These are phyloP conservation scores for Boletus semigastroideus DNA, from an alignment of 1,284 basidiomycete species.

Conservation along the genomic window DNA sequence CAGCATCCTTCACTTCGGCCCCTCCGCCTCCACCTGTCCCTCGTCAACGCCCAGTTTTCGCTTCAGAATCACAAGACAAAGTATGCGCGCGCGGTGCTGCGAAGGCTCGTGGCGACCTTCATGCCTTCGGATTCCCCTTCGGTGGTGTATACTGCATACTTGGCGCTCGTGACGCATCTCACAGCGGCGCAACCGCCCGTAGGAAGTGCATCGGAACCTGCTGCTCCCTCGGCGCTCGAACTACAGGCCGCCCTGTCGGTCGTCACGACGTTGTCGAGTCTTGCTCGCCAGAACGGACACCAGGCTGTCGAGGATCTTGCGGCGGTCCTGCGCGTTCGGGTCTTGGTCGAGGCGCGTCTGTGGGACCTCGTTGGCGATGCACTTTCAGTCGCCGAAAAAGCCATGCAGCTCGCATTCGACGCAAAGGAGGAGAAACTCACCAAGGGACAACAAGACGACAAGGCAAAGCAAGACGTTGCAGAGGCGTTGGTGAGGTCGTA, in stretches of 20 bases:
- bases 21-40: conserved; percentile 55
- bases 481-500: conserved; percentile 27
- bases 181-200: conserved; percentile 22
- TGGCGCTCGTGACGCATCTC: conserved; percentile 51
- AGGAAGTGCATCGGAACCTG: conserved; percentile 3
- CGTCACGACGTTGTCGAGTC: conserved; percentile 42
- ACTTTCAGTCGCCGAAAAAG: conserved; percentile 44
- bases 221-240: conserved; percentile 14
- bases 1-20: conserved; percentile 62
- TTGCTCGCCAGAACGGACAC: conserved; percentile 44
- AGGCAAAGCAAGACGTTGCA: conserved; percentile 15
- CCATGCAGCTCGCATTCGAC: conserved; percentile 42
- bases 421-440: conserved; percentile 1
- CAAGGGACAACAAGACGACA: conserved; percentile 11
- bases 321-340: conserved; percentile 49
- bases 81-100: conserved; percentile 54
- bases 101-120: conserved; percentile 52
- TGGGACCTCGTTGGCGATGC: conserved; percentile 52
- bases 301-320: conserved; percentile 45
- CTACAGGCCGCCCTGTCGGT: conserved; percentile 41
- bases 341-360: conserved; percentile 49
- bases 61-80: conserved; percentile 48
- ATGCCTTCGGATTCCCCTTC: conserved; percentile 48
- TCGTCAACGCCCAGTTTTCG: conserved; percentile 57
- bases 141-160: conserved; percentile 50